Percentiles rank a stretch among this genome's conserved stretches.
Evolutionary conservation across 2,329 filamentous ascomycete species (phyloP).

Genomic region (Cladosporium phlei): DNA sequence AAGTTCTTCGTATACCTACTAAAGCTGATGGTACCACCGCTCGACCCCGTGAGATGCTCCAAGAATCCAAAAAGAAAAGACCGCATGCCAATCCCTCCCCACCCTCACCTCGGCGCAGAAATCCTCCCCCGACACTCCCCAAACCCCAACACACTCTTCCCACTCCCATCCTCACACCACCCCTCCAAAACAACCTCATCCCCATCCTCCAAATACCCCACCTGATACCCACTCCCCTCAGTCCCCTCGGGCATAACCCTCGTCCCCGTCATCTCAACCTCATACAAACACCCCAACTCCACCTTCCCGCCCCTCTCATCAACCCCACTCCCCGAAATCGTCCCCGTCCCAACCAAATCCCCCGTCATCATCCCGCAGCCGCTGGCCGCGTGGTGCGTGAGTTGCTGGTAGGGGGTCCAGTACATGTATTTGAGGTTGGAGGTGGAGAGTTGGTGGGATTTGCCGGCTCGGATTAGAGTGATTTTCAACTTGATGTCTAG

Average conservation of each 20-base stretch:
- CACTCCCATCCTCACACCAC: conserved; percentile 27
- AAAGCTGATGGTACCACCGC: no score
- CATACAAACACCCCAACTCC: conserved; percentile 41
- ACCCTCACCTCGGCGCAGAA: conserved; percentile 18
- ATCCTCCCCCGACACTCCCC: conserved; percentile 28
- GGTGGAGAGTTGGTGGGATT: conserved; percentile 20
- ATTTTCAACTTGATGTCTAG: conserved; percentile 31
- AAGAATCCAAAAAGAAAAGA: no score
- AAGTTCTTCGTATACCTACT: no score
- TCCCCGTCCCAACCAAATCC: conserved; percentile 43
- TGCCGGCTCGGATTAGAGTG: conserved; percentile 24
- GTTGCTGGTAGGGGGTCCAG: conserved; percentile 44
- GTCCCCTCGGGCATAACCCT: conserved; percentile 31
- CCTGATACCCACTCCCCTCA: conserved; percentile 28
- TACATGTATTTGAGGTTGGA: conserved; percentile 38
- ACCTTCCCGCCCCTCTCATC: conserved; percentile 28
- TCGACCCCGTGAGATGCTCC: no score
- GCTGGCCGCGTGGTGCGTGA: conserved; percentile 41
- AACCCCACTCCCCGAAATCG: conserved; percentile 36
- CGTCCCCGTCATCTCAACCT: conserved; percentile 31
- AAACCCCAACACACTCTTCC: conserved; percentile 25
- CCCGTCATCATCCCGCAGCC: conserved; percentile 40
- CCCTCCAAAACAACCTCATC: conserved; percentile 34
- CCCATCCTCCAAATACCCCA: conserved; percentile 39
- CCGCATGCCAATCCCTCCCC: no score